phyloP scores from a whole-genome alignment of 2,329 filamentous ascomycete species.

The Thelonectria rubi region DNA sequence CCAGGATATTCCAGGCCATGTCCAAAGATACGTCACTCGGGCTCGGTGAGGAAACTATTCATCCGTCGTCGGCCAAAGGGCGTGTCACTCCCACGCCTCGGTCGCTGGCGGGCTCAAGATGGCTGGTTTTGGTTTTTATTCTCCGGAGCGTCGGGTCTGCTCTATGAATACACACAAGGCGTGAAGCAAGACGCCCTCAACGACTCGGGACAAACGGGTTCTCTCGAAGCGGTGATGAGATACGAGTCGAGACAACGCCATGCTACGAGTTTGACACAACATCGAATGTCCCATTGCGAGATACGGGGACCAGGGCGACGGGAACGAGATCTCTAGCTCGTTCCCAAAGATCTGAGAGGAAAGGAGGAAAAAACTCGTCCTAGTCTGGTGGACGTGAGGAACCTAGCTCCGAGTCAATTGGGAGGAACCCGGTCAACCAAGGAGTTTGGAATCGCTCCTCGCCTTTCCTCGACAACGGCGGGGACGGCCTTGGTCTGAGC shows the following conservation, averaged over 20 bases:
- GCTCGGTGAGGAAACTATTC: slow-evolving; percentile 12
- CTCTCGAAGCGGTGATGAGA: slow-evolving; percentile 6
- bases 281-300: slow-evolving; percentile 12
- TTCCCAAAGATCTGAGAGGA: slow-evolving; percentile 19
- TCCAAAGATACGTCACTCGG: slow-evolving; percentile 27
- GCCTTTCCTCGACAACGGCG: slow-evolving; percentile 23
- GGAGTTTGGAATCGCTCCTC: slow-evolving; percentile 15
- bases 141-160: slow-evolving; percentile 4
- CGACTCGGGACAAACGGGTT: not conserved
- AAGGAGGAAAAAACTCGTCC: slow-evolving; percentile 12
- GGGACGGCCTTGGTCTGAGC: slow-evolving; percentile 20
- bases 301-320: slow-evolving; percentile 22
- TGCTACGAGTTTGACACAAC: slow-evolving; percentile 27
- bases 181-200: slow-evolving; percentile 1
- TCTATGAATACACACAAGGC: slow-evolving; percentile 9
- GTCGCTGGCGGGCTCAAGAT: not conserved
- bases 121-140: not conserved
- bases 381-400: slow-evolving; percentile 10
- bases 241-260: slow-evolving; percentile 28
- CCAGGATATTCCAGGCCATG: not conserved
- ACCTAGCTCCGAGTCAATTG: slow-evolving; percentile 13
- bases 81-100: not conserved
- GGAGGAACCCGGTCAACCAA: slow-evolving; percentile 4
- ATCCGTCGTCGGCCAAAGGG: slow-evolving; percentile 4
- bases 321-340: slow-evolving; percentile 27